Conservation (phyloP, 73 alveolate genomes). For the Symbiodinium pilosum region DNA sequence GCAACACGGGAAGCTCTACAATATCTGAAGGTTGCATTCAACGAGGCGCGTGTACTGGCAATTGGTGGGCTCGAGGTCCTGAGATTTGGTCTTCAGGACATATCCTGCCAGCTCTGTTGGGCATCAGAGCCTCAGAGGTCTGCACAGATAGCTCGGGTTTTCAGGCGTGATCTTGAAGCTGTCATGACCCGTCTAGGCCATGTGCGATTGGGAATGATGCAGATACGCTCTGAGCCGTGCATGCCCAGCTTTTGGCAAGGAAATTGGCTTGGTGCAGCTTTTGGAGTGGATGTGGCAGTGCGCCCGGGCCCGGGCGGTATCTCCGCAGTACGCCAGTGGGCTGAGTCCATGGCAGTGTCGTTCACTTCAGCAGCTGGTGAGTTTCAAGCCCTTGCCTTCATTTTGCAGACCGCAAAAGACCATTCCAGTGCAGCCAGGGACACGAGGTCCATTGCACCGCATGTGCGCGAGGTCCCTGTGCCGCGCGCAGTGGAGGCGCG, state of each 20-base stretch:
- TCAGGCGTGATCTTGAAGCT: constrained; percentile 62
- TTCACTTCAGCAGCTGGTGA: constrained; percentile 68
- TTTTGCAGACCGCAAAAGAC: not conserved
- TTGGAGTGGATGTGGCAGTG: constrained; percentile 24
- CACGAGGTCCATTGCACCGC: not conserved
- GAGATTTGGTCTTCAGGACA: constrained; percentile 67
- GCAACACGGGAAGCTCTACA: constrained; percentile 1
- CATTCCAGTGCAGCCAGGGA: not conserved
- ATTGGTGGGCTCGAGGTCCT: constrained; percentile 77
- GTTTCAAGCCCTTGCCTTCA: constrained; percentile 38
- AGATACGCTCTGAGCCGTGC: not conserved
- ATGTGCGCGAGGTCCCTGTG: constrained; percentile 19
- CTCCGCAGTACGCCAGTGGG: constrained; percentile 54
- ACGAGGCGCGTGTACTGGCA: constrained; percentile 79
- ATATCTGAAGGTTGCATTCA: constrained; percentile 5
- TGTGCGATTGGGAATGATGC: not conserved
- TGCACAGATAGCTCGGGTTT: constrained; percentile 50
- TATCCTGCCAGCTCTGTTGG: constrained; percentile 87
- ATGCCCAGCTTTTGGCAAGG: constrained; percentile 41
- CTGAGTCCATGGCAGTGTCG: constrained; percentile 53
- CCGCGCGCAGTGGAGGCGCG: constrained; percentile 13
- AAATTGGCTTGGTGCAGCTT: not conserved
- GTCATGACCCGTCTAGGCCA: constrained; percentile 36
- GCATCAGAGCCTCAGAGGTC: constrained; percentile 24
- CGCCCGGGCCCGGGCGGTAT: constrained; percentile 32